Evolutionary conservation across 2,329 filamentous ascomycete species (phyloP).

Genomic region (Teratosphaeria destructans): DNA sequence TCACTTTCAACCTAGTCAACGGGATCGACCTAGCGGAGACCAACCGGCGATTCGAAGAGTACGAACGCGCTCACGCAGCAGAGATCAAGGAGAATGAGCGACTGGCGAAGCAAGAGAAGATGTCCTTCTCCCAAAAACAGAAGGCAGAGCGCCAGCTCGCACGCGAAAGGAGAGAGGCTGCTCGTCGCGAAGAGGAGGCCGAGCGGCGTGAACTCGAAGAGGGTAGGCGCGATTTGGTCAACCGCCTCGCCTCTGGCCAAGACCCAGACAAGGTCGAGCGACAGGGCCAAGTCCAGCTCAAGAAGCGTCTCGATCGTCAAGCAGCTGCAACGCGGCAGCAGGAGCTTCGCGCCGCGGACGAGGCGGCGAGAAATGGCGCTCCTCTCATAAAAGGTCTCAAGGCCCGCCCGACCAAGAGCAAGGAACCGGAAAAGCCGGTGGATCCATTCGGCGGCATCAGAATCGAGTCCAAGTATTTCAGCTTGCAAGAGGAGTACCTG

Average conservation of each 20-base stretch:
- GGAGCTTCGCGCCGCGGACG: conserved; percentile 33
- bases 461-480: conserved; percentile 56
- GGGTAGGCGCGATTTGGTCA: conserved; percentile 58
- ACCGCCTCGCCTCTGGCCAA: conserved; percentile 54
- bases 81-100: conserved; percentile 43
- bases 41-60: conserved; percentile 51
- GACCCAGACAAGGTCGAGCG: conserved; percentile 47
- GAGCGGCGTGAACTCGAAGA: conserved; percentile 55
- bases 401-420: conserved; percentile 37
- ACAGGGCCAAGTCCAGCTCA: conserved; percentile 54
- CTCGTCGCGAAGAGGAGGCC: conserved; percentile 58
- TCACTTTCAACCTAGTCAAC: conserved; percentile 79
- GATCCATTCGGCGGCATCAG: conserved; percentile 76
- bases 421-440: conserved; percentile 63
- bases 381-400: conserved; percentile 67
- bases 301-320: conserved; percentile 58
- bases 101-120: conserved; percentile 38
- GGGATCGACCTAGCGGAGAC: conserved; percentile 57
- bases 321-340: conserved; percentile 34
- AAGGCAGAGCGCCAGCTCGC: conserved; percentile 57
- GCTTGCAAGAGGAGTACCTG: conserved; percentile 58
- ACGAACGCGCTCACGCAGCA: conserved; percentile 61
- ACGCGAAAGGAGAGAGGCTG: conserved; percentile 51
- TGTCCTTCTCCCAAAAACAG: conserved; percentile 36
- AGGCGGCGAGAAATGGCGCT: not conserved